Evolutionary conservation across 305 asterid genomes (phyloP).

Genomic region (Solanum aculeatissimum): DNA sequence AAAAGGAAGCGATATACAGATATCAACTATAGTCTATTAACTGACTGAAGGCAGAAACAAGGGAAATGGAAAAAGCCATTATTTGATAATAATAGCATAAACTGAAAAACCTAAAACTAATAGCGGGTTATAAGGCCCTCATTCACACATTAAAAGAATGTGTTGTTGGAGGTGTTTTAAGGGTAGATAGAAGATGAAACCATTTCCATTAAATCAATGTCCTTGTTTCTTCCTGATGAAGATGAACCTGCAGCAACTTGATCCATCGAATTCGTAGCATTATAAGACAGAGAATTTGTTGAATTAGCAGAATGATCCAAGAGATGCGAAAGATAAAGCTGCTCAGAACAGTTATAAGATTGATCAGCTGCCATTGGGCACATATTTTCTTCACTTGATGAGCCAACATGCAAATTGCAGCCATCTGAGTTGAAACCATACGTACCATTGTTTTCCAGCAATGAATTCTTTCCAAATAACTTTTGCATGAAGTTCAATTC

Average conservation of each 20-base stretch:
- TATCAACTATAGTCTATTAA: not conserved
- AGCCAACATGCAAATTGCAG: not conserved
- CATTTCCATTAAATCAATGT: conserved; percentile 21
- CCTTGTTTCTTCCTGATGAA: not conserved
- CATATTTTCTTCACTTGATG: not conserved
- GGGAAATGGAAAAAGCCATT: not conserved
- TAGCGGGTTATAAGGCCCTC: not conserved
- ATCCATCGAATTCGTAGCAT: not conserved
- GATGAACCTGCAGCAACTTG: not conserved
- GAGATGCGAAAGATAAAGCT: not conserved
- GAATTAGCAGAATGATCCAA: conserved; percentile 1
- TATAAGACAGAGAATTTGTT: not conserved
- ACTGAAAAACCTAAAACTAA: conserved; percentile 13
- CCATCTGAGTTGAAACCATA: not conserved
- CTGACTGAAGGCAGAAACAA: not conserved
- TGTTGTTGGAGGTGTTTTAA: not conserved
- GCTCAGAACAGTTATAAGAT: not conserved
- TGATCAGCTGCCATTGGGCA: not conserved
- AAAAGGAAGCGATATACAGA: not conserved
- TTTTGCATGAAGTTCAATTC: conserved; percentile 46
- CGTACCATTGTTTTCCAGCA: not conserved
- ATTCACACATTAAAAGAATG: not conserved
- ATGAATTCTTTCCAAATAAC: conserved; percentile 18
- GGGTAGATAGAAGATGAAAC: conserved; percentile 4
- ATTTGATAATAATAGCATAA: not conserved